Base-by-base conservation (phyloP, 2,329 filamentous ascomycete species). In the Volutella citrinella region DNA sequence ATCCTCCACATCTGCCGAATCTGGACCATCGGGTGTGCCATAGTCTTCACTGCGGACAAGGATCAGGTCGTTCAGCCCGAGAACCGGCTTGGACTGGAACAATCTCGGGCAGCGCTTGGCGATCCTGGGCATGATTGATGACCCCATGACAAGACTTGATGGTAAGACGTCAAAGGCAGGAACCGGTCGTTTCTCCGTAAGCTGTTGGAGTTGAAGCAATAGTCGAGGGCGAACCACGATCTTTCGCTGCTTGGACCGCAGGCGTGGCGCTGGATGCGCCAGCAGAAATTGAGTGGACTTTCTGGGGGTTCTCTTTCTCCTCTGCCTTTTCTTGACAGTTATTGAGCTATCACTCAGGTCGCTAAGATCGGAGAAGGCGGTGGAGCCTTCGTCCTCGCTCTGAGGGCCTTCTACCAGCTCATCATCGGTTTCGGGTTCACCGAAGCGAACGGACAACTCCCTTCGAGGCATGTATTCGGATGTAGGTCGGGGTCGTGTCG, bases 111-210 rank as follows among this genome's bases (percentile, higher is more conserved):
- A 82, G 7, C 72, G 71, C 51, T 78, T 76, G 4, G 73, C 67
- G 16, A 85, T 61, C 13, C 72, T 69, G 6, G 80, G 74, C 15
- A 80, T 70, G 37, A 78, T 78, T 45, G 71, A 68, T 32, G 72
- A 64, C 40, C 74, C 62, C 27, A 72, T 64, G 24, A 83, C 65
- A 11, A 75, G 66, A n/a, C 75, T 76, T 3, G 81, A 78, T 1
- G 84, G 83, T 25, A 88, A 73, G n/a, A 87, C 76, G 48, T 91
- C 85, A 44, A 87, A 79, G 5, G 78, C 74, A 1, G 85, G 85
- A 32, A 71, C 70, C 0, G 83, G 82, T 16, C 84, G 75, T 12
- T 68, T 68, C 41, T 78, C 72, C 24, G 70, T 61, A n/a, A 87
- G 57, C 37, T 77, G 72, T 52, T 89, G 85, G 12, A 90, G 65